Evolutionary conservation across 345 rosid genomes (phyloP), one percentile per base, ranked within the genome.

Genomic region (Hirschfeldia incana): DNA sequence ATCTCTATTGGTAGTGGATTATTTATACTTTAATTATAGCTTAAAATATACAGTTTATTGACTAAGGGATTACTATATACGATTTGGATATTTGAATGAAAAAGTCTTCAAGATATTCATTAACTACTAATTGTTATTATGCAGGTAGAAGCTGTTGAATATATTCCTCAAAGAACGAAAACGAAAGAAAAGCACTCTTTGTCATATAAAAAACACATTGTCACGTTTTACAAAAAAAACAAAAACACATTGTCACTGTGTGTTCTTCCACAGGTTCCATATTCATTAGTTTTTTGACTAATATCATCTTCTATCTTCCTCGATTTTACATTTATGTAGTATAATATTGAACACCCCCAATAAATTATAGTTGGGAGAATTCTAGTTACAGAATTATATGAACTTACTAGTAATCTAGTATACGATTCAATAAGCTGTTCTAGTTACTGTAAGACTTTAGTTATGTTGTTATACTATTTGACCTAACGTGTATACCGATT

Each of bases 61-160:
- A 57, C 58, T 42, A 46, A 61, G 67, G 36, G 8, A 73, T 78
- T 66, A 67, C 21, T 32, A 59, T 8, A 73, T 68, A 58, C 46
- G 78, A 79, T 36, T 68, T 37, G 49, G 27, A 69, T 68, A 79
- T 4, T 15, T 62, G 36, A 10, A 65, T 55, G 81, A 27, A 61
- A 55, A 5, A 30, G 15, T 46, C 27, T 42, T 59, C 17, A 3
- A 29, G 3, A 78, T 59, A 78, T 17, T 58, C 6, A 46, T 67
- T 30, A 27, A 71, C 68, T 30, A 58, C 3, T 59, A 58, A 6
- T 32, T 58, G 32, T 59, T 65, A n/a, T 59, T 59, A 57, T 72
- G 67, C 36, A 79, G 49, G 17, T 68, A 26, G 59, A 36, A 79
- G 82, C 32, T 74, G 82, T 74, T 74, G 82, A 69, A 79, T 74